phyloP scores from a whole-genome alignment of 257 asterid genomes.

The Solanum medicagineum region DNA sequence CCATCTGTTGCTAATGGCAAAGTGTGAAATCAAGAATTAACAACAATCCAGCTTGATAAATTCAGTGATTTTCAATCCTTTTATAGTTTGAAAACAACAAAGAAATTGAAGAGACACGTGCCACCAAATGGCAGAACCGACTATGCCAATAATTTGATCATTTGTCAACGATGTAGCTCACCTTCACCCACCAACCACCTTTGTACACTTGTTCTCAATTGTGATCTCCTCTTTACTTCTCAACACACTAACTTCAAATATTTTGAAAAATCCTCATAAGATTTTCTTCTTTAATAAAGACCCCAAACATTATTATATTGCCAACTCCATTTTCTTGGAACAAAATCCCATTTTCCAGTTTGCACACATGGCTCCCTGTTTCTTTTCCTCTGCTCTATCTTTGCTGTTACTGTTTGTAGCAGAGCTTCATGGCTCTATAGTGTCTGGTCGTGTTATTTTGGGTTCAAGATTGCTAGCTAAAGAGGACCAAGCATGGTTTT shows the following conservation, averaged over 20 bases:
- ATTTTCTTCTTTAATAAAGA: neutral
- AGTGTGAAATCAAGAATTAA: neutral
- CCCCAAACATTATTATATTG: conserved; percentile 6
- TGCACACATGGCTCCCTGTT: conserved; percentile 8
- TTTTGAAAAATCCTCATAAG: neutral
- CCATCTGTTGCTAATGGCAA: neutral
- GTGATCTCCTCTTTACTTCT: conserved; percentile 5
- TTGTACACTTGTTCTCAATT: conserved; percentile 35
- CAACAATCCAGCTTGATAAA: neutral
- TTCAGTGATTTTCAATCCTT: neutral
- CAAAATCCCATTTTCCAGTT: neutral
- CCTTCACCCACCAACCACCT: conserved; percentile 84
- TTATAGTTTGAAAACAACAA: neutral
- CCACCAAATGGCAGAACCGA: neutral
- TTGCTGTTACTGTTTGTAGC: conserved; percentile 2
- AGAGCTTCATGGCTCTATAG: conserved; percentile 2
- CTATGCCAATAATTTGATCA: neutral
- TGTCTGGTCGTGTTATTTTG: conserved; percentile 23
- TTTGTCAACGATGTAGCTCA: conserved; percentile 67
- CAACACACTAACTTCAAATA: neutral
- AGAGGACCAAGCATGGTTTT: conserved; percentile 55
- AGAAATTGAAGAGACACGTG: neutral
- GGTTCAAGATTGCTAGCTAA: conserved; percentile 58
- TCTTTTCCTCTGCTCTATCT: conserved; percentile 5
- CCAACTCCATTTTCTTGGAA: neutral